Conservation (phyloP, 2,329 filamentous ascomycete genomes). For the Harringtonia aguacate region DNA sequence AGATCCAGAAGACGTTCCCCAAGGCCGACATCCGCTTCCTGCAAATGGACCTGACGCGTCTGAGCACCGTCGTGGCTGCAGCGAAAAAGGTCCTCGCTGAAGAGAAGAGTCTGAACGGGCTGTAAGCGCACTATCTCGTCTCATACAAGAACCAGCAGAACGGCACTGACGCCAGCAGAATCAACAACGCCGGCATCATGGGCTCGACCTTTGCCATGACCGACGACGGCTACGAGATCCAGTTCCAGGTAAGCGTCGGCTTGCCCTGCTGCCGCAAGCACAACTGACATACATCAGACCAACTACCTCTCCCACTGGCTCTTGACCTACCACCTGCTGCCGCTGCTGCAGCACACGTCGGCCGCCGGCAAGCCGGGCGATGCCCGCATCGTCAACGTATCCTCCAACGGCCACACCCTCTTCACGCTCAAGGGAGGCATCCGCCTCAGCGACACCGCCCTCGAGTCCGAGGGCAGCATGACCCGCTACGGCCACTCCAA, state of each 20-base stretch:
- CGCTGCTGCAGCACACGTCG: conserved; percentile 22
- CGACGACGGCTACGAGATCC: conserved; percentile 23
- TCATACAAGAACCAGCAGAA: neutral
- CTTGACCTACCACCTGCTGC: conserved; percentile 26
- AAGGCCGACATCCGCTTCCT: conserved; percentile 22
- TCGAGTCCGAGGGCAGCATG: conserved; percentile 1
- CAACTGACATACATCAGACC: conserved; percentile 16
- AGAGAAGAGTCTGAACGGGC: conserved; percentile 18
- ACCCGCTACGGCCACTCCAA: conserved; percentile 11
- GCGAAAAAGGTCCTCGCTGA: conserved; percentile 20
- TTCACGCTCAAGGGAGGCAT: conserved; percentile 6
- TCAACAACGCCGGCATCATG: conserved; percentile 23
- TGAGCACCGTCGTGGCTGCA: conserved; percentile 24
- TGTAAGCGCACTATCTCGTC: conserved; percentile 5
- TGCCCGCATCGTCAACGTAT: conserved; percentile 13
- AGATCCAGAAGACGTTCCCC: conserved; percentile 21
- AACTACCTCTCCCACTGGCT: conserved; percentile 33
- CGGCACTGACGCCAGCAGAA: neutral
- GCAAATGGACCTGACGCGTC: conserved; percentile 22
- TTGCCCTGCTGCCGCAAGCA: neutral
- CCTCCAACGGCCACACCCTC: conserved; percentile 6
- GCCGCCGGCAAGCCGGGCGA: conserved; percentile 9
- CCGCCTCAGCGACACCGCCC: conserved; percentile 6
- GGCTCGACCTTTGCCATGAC: conserved; percentile 19
- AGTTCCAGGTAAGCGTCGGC: conserved; percentile 15